These are phyloP conservation scores for Triangularia setosa DNA, from an alignment of 2,329 filamentous ascomycete genomes.

Conservation along the genomic window DNA sequence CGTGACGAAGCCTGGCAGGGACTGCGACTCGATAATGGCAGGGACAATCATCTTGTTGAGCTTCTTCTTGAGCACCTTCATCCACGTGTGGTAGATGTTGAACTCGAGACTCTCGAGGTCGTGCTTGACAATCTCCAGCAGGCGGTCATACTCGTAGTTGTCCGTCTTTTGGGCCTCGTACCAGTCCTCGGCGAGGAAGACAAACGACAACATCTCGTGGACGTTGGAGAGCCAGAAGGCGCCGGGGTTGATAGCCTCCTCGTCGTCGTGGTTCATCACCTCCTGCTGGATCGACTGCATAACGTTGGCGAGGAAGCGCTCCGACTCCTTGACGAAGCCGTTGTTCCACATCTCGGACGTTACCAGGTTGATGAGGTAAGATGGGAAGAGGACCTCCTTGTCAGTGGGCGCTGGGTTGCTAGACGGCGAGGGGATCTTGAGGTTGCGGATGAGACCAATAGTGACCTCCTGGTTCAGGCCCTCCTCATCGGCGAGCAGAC, in stretches of 20 bases:
- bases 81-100: constrained; percentile 99
- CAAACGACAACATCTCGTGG: constrained; percentile 98
- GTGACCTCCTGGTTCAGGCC: constrained; percentile 95
- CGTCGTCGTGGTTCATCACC: constrained; percentile 97
- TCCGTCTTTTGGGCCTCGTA: constrained; percentile 99
- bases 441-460: constrained; percentile 89
- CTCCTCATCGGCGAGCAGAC: constrained; percentile 89
- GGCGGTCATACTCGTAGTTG: constrained; percentile 96
- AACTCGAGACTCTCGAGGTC: constrained; percentile 97
- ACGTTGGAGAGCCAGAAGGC: constrained; percentile 99
- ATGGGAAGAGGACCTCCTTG: constrained; percentile 97
- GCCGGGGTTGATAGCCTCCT: constrained; percentile 94
- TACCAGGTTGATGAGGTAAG: constrained; percentile 97
- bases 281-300: constrained; percentile 99
- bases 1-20: constrained; percentile 94
- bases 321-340: constrained; percentile 98
- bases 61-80: constrained; percentile 99
- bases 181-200: constrained; percentile 98
- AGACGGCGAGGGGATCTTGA: constrained; percentile 90
- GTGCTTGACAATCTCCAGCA: constrained; percentile 98
- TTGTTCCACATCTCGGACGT: constrained; percentile 99
- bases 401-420: constrained; percentile 87
- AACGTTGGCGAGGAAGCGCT: constrained; percentile 96
- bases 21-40: constrained; percentile 98
- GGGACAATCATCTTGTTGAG: constrained; percentile 99